These are phyloP conservation scores for Vigna hirtella DNA, from an alignment of 306 rosid genomes.

Conservation along the genomic window DNA sequence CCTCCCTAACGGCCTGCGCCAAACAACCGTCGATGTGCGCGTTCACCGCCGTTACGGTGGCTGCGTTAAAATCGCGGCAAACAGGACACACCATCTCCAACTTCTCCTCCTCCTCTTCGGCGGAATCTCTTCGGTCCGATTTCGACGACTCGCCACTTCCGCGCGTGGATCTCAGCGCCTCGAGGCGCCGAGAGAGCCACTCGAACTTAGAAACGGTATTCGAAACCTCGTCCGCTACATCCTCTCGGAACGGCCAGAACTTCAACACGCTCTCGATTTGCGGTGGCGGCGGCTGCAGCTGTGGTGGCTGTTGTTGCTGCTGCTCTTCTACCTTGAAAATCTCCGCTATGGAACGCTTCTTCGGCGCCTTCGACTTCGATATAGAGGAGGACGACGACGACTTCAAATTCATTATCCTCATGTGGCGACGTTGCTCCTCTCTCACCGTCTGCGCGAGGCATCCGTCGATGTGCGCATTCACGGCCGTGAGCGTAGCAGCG, in stretches of 20 bases:
- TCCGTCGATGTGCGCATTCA: conserved; percentile 68
- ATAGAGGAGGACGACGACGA: background rate
- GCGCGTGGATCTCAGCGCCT: conserved; percentile 55
- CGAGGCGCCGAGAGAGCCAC: conserved; percentile 77
- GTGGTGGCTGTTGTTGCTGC: background rate
- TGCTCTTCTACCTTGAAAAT: conserved; percentile 57
- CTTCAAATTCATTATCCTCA: conserved; percentile 49
- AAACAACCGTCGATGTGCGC: conserved; percentile 74
- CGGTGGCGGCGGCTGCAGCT: background rate
- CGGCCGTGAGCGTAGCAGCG: conserved; percentile 65
- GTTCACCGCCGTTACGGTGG: conserved; percentile 71
- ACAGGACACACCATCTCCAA: conserved; percentile 78
- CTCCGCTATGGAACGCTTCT: conserved; percentile 90
- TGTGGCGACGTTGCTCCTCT: conserved; percentile 50
- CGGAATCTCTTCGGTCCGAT: conserved; percentile 1
- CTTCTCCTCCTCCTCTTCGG: conserved; percentile 47
- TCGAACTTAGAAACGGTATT: conserved; percentile 69
- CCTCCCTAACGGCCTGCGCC: conserved; percentile 57
- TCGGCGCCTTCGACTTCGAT: conserved; percentile 60
- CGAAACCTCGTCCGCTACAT: conserved; percentile 50
- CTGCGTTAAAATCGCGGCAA: conserved; percentile 63
- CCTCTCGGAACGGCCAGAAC: conserved; percentile 38
- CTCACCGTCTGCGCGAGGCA: conserved; percentile 63
- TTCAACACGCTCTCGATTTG: conserved; percentile 40
- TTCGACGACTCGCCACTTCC: conserved; percentile 37